Conservation (phyloP, 1,139 yeast genomes). For the Candida dubliniensis region DNA sequence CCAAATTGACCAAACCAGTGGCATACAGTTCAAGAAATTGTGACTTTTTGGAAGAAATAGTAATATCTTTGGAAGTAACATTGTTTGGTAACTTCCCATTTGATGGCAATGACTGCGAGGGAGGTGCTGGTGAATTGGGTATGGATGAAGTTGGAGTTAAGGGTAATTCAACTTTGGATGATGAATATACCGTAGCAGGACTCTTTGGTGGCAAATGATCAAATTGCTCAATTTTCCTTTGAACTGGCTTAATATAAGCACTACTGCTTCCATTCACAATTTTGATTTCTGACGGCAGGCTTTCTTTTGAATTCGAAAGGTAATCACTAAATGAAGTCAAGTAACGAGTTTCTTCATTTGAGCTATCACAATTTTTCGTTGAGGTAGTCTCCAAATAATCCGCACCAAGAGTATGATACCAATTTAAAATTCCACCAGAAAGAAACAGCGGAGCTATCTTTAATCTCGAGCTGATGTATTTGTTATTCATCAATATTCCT, state of each 20-base stretch:
- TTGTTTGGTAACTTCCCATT: constrained; percentile 8
- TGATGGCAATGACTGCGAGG: constrained; percentile 5
- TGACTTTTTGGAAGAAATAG: constrained; percentile 7
- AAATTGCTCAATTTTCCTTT: constrained; percentile 4
- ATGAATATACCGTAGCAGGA: not conserved
- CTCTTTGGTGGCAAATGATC: constrained; percentile 4
- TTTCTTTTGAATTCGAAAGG: constrained; percentile 32
- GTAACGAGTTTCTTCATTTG: constrained; percentile 17
- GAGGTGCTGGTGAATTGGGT: constrained; percentile 2
- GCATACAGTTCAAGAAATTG: constrained; percentile 34
- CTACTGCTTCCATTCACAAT: constrained; percentile 1
- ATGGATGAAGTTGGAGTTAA: not conserved
- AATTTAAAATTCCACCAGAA: constrained; percentile 43
- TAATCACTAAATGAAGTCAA: constrained; percentile 42
- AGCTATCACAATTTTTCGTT: not conserved
- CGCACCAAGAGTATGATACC: constrained; percentile 38
- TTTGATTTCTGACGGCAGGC: not conserved
- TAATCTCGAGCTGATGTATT: constrained; percentile 37
- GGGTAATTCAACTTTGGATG: not conserved
- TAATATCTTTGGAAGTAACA: constrained; percentile 16
- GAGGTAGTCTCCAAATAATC: constrained; percentile 24
- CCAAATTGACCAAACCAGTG: constrained; percentile 74
- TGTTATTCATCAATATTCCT: constrained; percentile 47
- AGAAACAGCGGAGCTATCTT: constrained; percentile 36
- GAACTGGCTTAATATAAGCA: constrained; percentile 7